Evolutionary conservation across 345 rosid genomes (phyloP), one percentile per base, ranked within the genome.

Genomic region (Eucalyptus cloeziana): DNA sequence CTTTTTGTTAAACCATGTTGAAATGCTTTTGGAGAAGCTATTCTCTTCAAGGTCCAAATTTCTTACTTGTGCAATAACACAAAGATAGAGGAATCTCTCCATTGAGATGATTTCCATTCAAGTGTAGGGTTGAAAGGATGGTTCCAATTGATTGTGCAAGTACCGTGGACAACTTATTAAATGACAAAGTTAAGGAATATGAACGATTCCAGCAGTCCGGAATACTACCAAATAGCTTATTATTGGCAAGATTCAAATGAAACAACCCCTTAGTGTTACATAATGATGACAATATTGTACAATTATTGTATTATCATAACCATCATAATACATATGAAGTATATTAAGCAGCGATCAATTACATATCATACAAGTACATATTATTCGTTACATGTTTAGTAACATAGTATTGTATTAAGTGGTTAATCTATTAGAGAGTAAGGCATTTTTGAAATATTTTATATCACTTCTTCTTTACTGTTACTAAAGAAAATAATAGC

Each of bases 131-230:
- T 56, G 62, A 56, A 56, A 56, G 62, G 62, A 9, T 56, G 6
- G 62, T 24, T 56, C 6, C 27, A 56, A 56, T 56, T 56, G 62
- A 10, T 3, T 1, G 62, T 4, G 6, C 0, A 56, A 56, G 62
- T 56, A 56, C 13, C 1, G 1, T 24, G 62, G 62, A 56, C 62
- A 56, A 9, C 62, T 56, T 56, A 56, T 56, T 56, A 56, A 56
- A 56, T 56, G 30, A 24, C 62, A 56, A 56, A 56, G 62, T 56
- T 24, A 24, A 56, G 62, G 27, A 56, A 56, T 56, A 56, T 56
- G 62, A 56, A 56, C 1, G 13, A 24, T 56, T 56, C 62, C 1
- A 56, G 30, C 62, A 56, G 1, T 56, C 1, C 0, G 3, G 6
- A 56, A 56, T 24, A 56, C 62, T 22, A 22, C 62, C 6, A 0